phyloP scores from a whole-genome alignment of 345 rosid species.

The Salix viminalis region DNA sequence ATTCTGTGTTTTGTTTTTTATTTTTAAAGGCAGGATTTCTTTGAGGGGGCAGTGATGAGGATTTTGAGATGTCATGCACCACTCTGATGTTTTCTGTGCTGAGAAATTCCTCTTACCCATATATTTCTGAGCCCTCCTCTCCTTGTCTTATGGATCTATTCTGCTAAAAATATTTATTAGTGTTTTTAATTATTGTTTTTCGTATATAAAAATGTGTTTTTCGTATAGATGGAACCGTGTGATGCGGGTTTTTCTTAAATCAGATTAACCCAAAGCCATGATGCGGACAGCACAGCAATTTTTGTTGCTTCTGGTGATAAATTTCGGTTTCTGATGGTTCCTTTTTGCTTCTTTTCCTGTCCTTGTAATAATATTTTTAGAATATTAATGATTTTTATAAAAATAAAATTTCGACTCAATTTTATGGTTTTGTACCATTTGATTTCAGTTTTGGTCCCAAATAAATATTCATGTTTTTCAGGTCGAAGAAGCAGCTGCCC shows the following conservation, averaged over 20 bases:
- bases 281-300: constrained; percentile 56
- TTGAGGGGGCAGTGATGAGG: constrained; percentile 40
- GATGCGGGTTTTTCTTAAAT: constrained; percentile 30
- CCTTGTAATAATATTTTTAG: too few species aligned
- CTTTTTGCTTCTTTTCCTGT: neutral
- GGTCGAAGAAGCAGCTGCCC: too few species aligned
- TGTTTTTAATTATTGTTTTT: neutral
- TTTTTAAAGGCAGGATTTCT: too few species aligned
- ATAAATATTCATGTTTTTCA: too few species aligned
- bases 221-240: constrained; percentile 22
- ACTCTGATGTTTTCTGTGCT: constrained; percentile 49
- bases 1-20: too few species aligned
- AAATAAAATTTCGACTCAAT: too few species aligned
- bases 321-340: constrained; percentile 55
- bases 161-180: neutral
- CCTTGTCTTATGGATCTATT: neutral
- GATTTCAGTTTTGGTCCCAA: too few species aligned
- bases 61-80: constrained; percentile 57
- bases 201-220: neutral
- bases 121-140: constrained; percentile 38
- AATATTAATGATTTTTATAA: too few species aligned
- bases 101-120: constrained; percentile 49
- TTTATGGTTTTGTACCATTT: too few species aligned
- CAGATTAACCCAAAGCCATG: constrained; percentile 35
- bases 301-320: constrained; percentile 40